Percentiles rank a stretch among this genome's conserved stretches.
Conservation (phyloP, 352 stramenopile genomes). For the Pilasporangium apinafurcum region DNA sequence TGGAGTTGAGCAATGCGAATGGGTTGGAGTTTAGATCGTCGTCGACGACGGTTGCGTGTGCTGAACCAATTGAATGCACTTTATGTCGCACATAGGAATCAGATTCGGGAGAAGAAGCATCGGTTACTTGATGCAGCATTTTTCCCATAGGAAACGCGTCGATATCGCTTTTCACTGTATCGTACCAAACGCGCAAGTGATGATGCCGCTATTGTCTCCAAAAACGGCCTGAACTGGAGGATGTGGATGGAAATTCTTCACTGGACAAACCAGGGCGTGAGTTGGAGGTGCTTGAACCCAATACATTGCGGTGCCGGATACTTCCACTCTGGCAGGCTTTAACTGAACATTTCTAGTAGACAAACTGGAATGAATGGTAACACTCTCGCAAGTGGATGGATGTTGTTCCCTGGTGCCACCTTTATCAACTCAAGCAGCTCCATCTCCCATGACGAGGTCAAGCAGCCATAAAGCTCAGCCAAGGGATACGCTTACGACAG, state of each 20-base stretch:
- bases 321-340: neutral
- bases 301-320: neutral
- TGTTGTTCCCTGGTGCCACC: no score
- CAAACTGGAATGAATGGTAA: no score
- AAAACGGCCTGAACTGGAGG: no score
- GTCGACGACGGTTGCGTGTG: conserved; percentile 17
- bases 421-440: no score
- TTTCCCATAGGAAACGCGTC: conserved; percentile 18
- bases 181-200: conserved; percentile 10
- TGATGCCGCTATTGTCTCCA: conserved; percentile 13
- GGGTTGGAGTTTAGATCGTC: no score
- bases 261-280: conserved; percentile 2
- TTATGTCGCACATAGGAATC: conserved; percentile 24
- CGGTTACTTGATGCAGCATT: conserved; percentile 15
- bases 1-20: no score
- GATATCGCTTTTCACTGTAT: conserved; percentile 28
- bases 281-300: neutral
- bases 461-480: no score
- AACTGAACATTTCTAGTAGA: neutral
- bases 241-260: conserved; percentile 9
- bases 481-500: neutral
- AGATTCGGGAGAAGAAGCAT: conserved; percentile 29
- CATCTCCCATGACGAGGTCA: no score
- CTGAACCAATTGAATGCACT: conserved; percentile 34
- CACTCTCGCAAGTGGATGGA: no score